Conservation (phyloP, 2,329 filamentous ascomycete species). For the Aspergillus versicolor region DNA sequence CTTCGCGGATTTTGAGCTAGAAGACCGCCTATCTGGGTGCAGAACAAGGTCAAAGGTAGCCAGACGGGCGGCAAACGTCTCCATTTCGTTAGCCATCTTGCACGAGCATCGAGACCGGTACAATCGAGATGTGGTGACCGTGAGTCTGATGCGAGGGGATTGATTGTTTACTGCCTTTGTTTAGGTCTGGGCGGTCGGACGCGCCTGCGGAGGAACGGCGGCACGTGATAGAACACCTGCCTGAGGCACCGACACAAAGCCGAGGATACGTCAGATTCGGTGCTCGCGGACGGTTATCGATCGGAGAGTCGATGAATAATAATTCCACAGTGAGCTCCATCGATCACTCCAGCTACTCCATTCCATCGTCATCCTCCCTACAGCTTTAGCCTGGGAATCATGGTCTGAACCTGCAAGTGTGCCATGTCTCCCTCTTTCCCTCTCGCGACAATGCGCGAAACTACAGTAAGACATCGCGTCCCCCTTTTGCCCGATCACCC, state of each 20-base stretch:
- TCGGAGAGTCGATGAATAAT: constrained; percentile 12
- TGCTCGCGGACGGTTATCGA: neutral
- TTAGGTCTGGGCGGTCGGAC: constrained; percentile 21
- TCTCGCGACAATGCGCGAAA: constrained; percentile 29
- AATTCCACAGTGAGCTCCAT: constrained; percentile 7
- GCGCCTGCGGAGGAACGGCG: constrained; percentile 18
- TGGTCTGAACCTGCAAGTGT: constrained; percentile 22
- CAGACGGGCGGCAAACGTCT: constrained; percentile 72
- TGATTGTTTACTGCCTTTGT: constrained; percentile 25
- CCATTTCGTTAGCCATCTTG: constrained; percentile 44
- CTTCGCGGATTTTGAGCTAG: constrained; percentile 60
- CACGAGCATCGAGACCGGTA: constrained; percentile 13
- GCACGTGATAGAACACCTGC: constrained; percentile 14
- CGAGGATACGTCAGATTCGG: constrained; percentile 22
- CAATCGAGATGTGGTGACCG: neutral
- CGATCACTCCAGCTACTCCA: neutral
- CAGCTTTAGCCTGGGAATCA: constrained; percentile 15
- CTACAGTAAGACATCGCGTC: constrained; percentile 26
- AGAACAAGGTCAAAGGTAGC: constrained; percentile 72
- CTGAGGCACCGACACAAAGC: constrained; percentile 3
- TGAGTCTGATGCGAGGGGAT: neutral
- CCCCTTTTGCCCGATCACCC: neutral
- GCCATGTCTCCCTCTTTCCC: constrained; percentile 24
- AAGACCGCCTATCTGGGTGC: constrained; percentile 65
- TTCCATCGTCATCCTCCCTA: constrained; percentile 5